phyloP scores from a whole-genome alignment of 805 yeast genomes.

The Sugiyamaella americana region DNA sequence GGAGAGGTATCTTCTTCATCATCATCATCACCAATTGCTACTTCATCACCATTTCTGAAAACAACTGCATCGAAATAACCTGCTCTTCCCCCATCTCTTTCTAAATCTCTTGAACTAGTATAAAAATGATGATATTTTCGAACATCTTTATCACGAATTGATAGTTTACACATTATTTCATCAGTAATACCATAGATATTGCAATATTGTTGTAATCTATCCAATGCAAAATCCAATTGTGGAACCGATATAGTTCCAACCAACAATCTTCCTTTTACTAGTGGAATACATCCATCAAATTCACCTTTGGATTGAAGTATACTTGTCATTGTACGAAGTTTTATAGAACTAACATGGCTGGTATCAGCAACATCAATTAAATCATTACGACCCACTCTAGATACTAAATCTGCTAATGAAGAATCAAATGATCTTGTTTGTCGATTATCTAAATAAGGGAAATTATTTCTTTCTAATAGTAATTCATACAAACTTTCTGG shows the following conservation, averaged over 20 bases:
- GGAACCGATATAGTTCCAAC: slow-evolving; percentile 47
- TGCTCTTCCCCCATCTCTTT: neutral
- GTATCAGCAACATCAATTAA: slow-evolving; percentile 37
- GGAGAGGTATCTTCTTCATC: neutral
- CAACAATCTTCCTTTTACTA: slow-evolving; percentile 34
- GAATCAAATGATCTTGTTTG: slow-evolving; percentile 29
- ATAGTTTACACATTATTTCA: slow-evolving; percentile 23
- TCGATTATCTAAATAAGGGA: slow-evolving; percentile 48
- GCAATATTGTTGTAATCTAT: slow-evolving; percentile 33
- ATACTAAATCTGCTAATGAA: slow-evolving; percentile 39
- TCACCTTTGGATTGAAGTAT: slow-evolving; percentile 38
- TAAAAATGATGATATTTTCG: slow-evolving; percentile 19
- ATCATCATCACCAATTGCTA: neutral
- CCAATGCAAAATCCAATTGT: slow-evolving; percentile 47
- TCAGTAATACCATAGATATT: slow-evolving; percentile 3
- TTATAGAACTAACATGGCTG: slow-evolving; percentile 31
- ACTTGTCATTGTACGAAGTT: slow-evolving; percentile 33
- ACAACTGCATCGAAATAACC: slow-evolving; percentile 1
- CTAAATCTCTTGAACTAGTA: slow-evolving; percentile 8
- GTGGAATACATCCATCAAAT: slow-evolving; percentile 49
- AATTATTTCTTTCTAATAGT: slow-evolving; percentile 42
- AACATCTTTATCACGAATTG: slow-evolving; percentile 20
- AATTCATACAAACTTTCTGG: slow-evolving; percentile 47
- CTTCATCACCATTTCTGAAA: neutral
- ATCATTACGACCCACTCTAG: slow-evolving; percentile 21